These are phyloP conservation scores for Tetragonia tetragonoides DNA, from an alignment of 148 eudicot species.

Conservation along the genomic window DNA sequence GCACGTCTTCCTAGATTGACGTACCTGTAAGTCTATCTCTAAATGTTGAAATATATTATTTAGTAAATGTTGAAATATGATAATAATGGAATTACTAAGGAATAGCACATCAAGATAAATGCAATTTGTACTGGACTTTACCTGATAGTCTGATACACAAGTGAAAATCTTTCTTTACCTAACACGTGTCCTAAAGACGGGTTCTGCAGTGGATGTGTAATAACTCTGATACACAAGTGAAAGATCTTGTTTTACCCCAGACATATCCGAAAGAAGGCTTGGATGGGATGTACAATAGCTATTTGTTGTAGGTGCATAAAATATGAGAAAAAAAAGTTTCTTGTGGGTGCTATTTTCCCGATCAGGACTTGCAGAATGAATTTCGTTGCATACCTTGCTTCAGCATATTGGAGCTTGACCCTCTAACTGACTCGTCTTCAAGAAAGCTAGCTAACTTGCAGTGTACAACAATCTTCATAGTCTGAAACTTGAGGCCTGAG, in stretches of 20 bases:
- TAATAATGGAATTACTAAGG: background rate
- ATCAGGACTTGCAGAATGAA: background rate
- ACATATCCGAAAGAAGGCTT: background rate
- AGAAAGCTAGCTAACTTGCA: background rate
- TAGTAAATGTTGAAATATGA: background rate
- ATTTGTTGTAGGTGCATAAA: background rate
- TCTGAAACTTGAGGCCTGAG: background rate
- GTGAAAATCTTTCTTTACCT: background rate
- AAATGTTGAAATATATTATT: background rate
- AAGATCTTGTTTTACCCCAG: background rate
- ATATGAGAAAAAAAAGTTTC: background rate
- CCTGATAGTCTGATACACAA: background rate
- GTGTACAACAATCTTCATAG: background rate
- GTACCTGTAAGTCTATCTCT: conserved; percentile 67
- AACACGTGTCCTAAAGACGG: too few species aligned
- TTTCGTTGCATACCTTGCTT: background rate
- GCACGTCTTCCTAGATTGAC: conserved; percentile 84
- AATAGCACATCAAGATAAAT: background rate
- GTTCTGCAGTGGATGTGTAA: too few species aligned
- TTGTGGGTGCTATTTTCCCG: too few species aligned
- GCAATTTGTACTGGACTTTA: background rate
- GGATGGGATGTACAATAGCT: background rate
- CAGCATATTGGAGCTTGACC: background rate
- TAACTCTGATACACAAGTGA: background rate
- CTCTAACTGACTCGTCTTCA: background rate